Base-by-base conservation (phyloP, 1,139 yeast species). In the Saccharomyces hybrid region DNA sequence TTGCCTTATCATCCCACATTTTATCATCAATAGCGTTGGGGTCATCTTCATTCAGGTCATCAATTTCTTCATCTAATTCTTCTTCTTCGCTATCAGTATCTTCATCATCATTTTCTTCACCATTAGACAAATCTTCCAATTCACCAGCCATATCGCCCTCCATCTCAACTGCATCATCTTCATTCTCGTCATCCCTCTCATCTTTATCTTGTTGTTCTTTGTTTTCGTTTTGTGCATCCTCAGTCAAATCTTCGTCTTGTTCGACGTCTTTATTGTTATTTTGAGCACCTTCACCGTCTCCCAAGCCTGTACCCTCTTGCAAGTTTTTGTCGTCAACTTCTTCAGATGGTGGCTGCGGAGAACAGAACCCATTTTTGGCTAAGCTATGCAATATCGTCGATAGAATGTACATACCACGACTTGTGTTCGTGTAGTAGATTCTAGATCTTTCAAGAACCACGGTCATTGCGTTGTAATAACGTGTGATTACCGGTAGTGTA, bases 121-220 rank as follows among this genome's bases (percentile, higher is more conserved):
- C 87, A 57, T 84, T 89, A 2, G 91, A 82, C 4, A 81, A 78
- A 60, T 89, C 90, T 70, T 90, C 97, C 28, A 87, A 70, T 46
- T 89, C 85, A 52, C 98, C 98, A 26, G 95, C 97, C 96, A 93
- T 88, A 65, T 93, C 98, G 34, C 97, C 97, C 64, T 90, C 96
- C 70, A 91, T 87, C 54, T 89, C 96, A 51, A 88, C 90, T 6
- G 97, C 97, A 65, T 88, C 87, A 56, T 86, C 88, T 48, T 87
- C 78, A 34, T 85, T 81, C 26, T 82, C 80, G 16, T 74, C 75
- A 7, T 76, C 78, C 8, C 77, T 76, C 13, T 82, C 79, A 19
- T 83, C 83, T 38, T 83, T 77, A 16, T 84, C 81, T 51, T 85
- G 80, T 57, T 86, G 81, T 34, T 89, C 95, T 56, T 86, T 82